Evolutionary conservation across 2,329 filamentous ascomycete genomes (phyloP), one percentile per base, ranked within the genome.

Genomic region (Aureobasidium sp.): DNA sequence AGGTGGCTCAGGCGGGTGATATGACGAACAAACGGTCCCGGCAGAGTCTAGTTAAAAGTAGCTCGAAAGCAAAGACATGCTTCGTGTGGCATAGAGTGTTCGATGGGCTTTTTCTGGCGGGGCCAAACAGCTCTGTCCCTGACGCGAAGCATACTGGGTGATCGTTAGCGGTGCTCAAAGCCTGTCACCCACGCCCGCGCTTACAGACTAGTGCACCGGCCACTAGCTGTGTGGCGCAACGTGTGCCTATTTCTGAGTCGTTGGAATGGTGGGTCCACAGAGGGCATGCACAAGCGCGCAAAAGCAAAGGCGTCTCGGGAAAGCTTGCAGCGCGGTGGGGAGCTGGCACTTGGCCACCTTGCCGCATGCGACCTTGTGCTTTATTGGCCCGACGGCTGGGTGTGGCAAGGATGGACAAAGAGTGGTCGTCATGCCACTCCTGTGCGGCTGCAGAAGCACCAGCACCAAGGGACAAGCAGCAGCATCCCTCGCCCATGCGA

Each of bases 231-330:
- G 59, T 49, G 59, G 59, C 59, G 59, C 39, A 55, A 61, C 59
- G 59, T 61, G 49, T 61, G 59, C 59, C 59, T 61, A 61, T 61
- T 61, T 55, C 59, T 61, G 59, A 61, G 59, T 53, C 59, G 59
- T 55, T 61, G 37, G 47, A 55, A 50, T 55, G 59, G 59, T 61
- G 59, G 59, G 50, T 55, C 59, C 59, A 42, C 50, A 47, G 45
- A 50, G 49, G 50, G 59, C 59, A 61, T 44, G 50, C 59, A 61
- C 59, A 61, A 61, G 50, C 59, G 59, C 42, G 49, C 59, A 61
- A 54, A 54, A 55, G 49, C 49, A 54, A 54, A 54, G 48, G 9
- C 59, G 37, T 61, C 42, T 61, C 59, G 59, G 59, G 50, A 61
- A 54, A 34, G 49, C 49, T 54, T 61, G 50, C 49, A 53, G n/a